Conservation (phyloP, 2,329 filamentous ascomycete genomes). For the Pseudodiploospora longispora region DNA sequence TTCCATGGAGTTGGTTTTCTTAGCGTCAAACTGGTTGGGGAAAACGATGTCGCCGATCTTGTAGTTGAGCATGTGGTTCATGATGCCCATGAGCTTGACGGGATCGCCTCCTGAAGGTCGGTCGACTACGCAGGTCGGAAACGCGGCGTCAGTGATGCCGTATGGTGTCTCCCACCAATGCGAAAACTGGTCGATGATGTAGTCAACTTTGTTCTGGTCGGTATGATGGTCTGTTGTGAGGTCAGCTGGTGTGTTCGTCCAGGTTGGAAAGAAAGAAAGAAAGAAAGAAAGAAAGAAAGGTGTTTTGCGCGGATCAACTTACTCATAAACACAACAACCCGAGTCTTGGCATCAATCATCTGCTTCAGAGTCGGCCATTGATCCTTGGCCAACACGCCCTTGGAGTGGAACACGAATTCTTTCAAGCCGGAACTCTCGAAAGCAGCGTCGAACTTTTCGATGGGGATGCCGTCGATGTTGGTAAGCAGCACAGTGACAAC, state of each 20-base stretch:
- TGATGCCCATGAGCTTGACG: slow-evolving; percentile 34
- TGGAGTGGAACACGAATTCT: slow-evolving; percentile 47
- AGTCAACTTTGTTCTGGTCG: slow-evolving; percentile 43
- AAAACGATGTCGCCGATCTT: slow-evolving; percentile 26
- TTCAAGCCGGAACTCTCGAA: slow-evolving; percentile 50
- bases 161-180: slow-evolving; percentile 68
- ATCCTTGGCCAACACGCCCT: slow-evolving; percentile 29
- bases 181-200: slow-evolving; percentile 55
- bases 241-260: slow-evolving; percentile 9
- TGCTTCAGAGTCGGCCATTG: slow-evolving; percentile 63
- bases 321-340: slow-evolving; percentile 66
- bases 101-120: slow-evolving; percentile 42
- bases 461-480: slow-evolving; percentile 50
- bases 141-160: slow-evolving; percentile 50
- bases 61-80: slow-evolving; percentile 30
- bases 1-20: slow-evolving; percentile 26
- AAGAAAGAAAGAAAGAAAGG: neutral
- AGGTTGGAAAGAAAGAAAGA: neutral
- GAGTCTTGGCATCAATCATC: slow-evolving; percentile 53
- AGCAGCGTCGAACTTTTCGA: slow-evolving; percentile 44
- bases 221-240: slow-evolving; percentile 48
- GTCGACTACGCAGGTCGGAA: slow-evolving; percentile 58
- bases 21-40: slow-evolving; percentile 21
- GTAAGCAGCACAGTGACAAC: slow-evolving; percentile 57
- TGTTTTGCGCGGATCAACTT: slow-evolving; percentile 12